Percentiles rank a stretch among this genome's conserved stretches.
Evolutionary conservation across 1,139 yeast species (phyloP).

Genomic region (Magnusiomyces magnusii): DNA sequence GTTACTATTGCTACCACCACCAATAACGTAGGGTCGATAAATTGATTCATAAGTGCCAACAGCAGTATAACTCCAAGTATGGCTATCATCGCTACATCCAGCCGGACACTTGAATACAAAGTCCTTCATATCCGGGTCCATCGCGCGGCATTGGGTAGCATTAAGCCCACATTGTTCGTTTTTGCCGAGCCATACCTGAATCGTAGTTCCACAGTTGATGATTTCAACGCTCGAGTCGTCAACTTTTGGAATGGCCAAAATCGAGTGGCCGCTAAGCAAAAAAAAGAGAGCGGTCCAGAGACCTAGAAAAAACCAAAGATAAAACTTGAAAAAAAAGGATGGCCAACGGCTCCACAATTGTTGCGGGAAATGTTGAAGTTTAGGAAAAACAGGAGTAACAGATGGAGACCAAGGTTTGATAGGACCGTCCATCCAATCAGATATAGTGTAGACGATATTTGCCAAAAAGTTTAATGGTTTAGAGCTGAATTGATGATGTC

Average conservation of each 20-base stretch:
- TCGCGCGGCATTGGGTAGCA: slow-evolving; percentile 48
- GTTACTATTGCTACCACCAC: slow-evolving; percentile 49
- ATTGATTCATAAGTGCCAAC: slow-evolving; percentile 64
- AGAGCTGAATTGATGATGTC: neutral
- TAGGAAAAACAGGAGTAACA: slow-evolving; percentile 12
- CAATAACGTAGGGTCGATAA: slow-evolving; percentile 66
- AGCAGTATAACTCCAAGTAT: slow-evolving; percentile 70
- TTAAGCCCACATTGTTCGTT: slow-evolving; percentile 71
- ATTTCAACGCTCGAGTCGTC: slow-evolving; percentile 22
- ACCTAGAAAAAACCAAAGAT: slow-evolving; percentile 15
- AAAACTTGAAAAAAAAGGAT: slow-evolving; percentile 4
- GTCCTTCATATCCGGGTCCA: slow-evolving; percentile 37
- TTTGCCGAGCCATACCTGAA: slow-evolving; percentile 57
- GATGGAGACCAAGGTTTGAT: slow-evolving; percentile 9
- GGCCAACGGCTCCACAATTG: slow-evolving; percentile 13
- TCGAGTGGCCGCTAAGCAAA: slow-evolving; percentile 21
- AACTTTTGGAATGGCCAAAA: slow-evolving; percentile 24
- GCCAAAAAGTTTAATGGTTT: neutral
- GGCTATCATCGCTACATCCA: slow-evolving; percentile 67
- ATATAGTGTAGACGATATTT: neutral
- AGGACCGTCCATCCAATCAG: slow-evolving; percentile 17
- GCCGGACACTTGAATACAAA: slow-evolving; percentile 79
- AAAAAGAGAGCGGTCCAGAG: slow-evolving; percentile 24
- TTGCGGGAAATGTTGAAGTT: slow-evolving; percentile 13
- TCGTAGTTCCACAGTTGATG: slow-evolving; percentile 29